phyloP scores from a whole-genome alignment of 495 filamentous ascomycete species.

The Xylaria longipes region DNA sequence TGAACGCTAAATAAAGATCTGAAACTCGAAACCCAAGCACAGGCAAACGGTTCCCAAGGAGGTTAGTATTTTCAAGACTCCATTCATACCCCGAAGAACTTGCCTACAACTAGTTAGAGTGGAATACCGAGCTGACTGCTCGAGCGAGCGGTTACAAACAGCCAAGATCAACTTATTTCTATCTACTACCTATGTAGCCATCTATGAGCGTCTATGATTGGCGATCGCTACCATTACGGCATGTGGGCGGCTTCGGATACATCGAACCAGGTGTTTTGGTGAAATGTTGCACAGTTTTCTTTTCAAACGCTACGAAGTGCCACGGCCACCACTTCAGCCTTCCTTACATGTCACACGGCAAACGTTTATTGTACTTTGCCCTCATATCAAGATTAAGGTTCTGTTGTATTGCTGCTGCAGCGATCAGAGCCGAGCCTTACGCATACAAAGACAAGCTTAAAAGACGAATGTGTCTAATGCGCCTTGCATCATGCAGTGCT shows the following conservation, averaged over 20 bases:
- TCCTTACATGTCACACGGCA: neutral
- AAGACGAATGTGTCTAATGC: conserved; percentile 5
- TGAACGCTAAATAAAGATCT: conserved; percentile 17
- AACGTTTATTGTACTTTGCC: neutral
- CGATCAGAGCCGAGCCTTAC: conserved; percentile 10
- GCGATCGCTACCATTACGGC: neutral
- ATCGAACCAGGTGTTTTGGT: neutral
- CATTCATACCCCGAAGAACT: neutral
- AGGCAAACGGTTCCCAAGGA: neutral
- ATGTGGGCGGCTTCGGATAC: neutral
- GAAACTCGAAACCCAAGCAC: conserved; percentile 1
- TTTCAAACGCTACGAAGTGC: neutral
- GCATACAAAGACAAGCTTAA: neutral
- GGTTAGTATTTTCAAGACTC: neutral
- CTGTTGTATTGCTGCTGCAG: conserved; percentile 5
- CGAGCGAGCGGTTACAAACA: neutral
- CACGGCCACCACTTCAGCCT: neutral
- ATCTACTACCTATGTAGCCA: too few species aligned
- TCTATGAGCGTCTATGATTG: neutral
- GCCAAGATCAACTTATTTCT: conserved; percentile 3
- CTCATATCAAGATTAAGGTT: neutral
- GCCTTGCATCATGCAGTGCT: conserved; percentile 24
- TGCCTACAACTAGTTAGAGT: conserved; percentile 6
- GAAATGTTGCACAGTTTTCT: neutral
- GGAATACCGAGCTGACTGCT: neutral